Percentiles rank a stretch among this genome's conserved stretches.
These are phyloP conservation scores for Crithidia bombi DNA, from an alignment of 208 protist genomes.

Conservation along the genomic window DNA sequence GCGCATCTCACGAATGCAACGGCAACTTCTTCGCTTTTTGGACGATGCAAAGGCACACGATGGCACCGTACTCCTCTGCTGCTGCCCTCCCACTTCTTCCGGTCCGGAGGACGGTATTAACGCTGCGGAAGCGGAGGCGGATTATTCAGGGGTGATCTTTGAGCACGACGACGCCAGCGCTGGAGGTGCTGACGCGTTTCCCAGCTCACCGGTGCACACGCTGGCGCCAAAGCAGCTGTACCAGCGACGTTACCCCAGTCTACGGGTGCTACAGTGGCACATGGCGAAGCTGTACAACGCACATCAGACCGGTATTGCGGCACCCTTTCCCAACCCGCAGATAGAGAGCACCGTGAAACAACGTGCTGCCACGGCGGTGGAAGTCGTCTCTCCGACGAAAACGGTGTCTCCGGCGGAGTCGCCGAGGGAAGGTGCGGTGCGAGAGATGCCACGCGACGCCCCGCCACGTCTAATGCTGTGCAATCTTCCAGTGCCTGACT, in stretches of 20 bases:
- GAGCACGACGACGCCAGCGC: slow-evolving; percentile 4
- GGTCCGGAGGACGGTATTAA: background rate
- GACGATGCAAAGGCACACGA: slow-evolving; percentile 26
- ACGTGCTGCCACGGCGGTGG: background rate
- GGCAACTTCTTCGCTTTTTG: slow-evolving; percentile 33
- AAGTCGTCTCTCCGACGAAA: background rate
- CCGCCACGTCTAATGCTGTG: slow-evolving; percentile 6
- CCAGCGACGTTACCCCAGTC: slow-evolving; percentile 30
- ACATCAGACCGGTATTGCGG: slow-evolving; percentile 18
- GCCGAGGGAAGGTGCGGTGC: background rate
- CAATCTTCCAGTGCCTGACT: no score
- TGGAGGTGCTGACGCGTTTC: background rate
- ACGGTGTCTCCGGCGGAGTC: background rate
- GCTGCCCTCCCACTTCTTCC: background rate
- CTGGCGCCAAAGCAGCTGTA: slow-evolving; percentile 21
- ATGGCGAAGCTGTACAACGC: slow-evolving; percentile 32
- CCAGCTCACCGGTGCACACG: background rate
- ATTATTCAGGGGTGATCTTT: slow-evolving; percentile 1
- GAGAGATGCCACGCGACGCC: background rate
- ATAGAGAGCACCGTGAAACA: slow-evolving; percentile 11
- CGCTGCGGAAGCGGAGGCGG: background rate
- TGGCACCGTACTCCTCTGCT: slow-evolving; percentile 1
- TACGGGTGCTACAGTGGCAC: slow-evolving; percentile 37
- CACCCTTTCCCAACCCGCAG: slow-evolving; percentile 29
- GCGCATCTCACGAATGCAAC: slow-evolving; percentile 34